Base-by-base conservation (phyloP, 768 basidiomycete genomes). In the Galerina marginata region DNA sequence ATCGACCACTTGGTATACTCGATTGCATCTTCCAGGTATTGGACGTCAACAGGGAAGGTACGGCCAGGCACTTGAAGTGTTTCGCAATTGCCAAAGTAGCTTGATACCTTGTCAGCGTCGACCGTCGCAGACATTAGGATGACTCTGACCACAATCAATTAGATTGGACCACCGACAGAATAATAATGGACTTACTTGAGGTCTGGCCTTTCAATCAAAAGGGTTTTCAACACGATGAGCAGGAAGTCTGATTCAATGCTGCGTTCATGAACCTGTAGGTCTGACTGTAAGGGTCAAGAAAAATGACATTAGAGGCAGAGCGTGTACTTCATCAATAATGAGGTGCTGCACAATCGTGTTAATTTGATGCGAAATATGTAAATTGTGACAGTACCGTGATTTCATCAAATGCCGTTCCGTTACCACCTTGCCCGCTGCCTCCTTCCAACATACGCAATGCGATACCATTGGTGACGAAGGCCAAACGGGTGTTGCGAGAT, bases 221-320 rank as follows among this genome's bases (percentile, higher is more conserved):
- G 77, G 14, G 91, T 88, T 74, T 93, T 95, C 54, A 99, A 81
- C 5, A 98, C 93, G 65, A 98, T 94, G 36, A 99, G 80, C 36
- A 99, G 83, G 77, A 99, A 99, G 73, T 99, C 96, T 0, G 94
- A 96, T 71, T 99, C 96, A 65, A 99, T 97, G 6, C 90, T 93
- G 20, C 96, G 89, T 77, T 99, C 96, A 68, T 99, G 96, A 48
- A 97, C 93, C 88, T 91, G 63, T 11, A 45, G 20, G 29, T 39
- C n/a, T 37, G 14, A 61, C 10, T 58, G 45, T 15, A 43, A 44
- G 23, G 20, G 10, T 10, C 29, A 16, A 9, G 9, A 54, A 10
- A 37, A 56, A 47, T 14, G 20, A 26, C 10, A 4, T 9, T 20
- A 29, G 16, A 47, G 12, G 49, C 15, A 14, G 14, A 25, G 33